Conservation (phyloP, 225 moss, liverwort and hornwort genomes). For the Sphagnum tenellum region DNA sequence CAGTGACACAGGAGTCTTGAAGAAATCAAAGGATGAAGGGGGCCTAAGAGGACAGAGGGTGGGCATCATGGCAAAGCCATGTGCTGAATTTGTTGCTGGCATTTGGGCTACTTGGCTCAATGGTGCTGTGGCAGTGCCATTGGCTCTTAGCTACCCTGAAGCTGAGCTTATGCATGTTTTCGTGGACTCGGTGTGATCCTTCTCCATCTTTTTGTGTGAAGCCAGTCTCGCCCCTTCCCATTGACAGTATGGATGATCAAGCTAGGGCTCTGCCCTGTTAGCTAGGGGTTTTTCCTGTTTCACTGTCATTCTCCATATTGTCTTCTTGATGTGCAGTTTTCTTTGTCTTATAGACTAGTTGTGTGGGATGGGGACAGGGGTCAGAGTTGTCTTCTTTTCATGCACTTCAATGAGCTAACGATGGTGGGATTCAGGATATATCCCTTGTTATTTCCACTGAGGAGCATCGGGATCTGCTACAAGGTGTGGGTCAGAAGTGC, state of each 20-base stretch:
- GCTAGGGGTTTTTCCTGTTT: too few relatives aligned
- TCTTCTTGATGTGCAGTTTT: too few relatives aligned
- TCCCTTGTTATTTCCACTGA: constrained; percentile 62
- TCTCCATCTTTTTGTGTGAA: constrained; percentile 10
- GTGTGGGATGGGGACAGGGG: too few relatives aligned
- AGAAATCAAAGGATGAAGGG: constrained; percentile 12
- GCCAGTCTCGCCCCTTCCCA: too few relatives aligned
- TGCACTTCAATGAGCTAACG: too few relatives aligned
- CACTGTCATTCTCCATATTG: too few relatives aligned
- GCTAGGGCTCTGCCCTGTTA: too few relatives aligned
- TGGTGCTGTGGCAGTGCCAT: constrained; percentile 85
- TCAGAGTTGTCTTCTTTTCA: too few relatives aligned
- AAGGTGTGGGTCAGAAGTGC: constrained; percentile 62
- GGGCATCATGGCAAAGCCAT: constrained; percentile 93
- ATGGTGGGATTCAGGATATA: constrained; percentile 45
- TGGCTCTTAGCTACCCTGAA: constrained; percentile 98
- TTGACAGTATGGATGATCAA: too few relatives aligned
- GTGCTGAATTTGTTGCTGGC: constrained; percentile 88
- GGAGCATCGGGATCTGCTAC: constrained; percentile 56
- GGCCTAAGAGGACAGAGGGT: constrained; percentile 43
- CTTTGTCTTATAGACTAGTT: too few relatives aligned
- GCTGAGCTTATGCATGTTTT: constrained; percentile 85
- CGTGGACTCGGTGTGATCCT: constrained; percentile 59
- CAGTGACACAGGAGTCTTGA: too few relatives aligned
- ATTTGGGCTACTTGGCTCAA: constrained; percentile 93